Percentiles rank a stretch among this genome's conserved stretches.
Conservation (phyloP, 441 rosid species). For the Pelargonium exstipulatum region DNA sequence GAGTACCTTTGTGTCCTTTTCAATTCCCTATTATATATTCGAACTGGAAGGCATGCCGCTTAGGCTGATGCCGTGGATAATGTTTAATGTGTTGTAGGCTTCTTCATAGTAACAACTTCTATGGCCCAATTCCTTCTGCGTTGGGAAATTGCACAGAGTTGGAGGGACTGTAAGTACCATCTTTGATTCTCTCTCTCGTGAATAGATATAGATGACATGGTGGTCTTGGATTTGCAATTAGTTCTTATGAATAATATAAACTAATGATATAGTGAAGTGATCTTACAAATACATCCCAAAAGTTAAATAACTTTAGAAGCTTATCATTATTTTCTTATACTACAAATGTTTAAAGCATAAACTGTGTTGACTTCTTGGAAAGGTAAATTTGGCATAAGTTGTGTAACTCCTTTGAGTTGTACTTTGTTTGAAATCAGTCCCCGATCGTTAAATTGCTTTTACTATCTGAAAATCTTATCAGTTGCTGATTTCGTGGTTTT, state of each 20-base stretch:
- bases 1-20: conserved; percentile 7
- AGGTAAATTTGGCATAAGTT: background rate
- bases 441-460: no score
- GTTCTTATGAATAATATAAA: conserved; percentile 52
- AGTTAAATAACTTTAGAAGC: no score
- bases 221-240: no score
- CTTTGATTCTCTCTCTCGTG: background rate
- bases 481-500: background rate
- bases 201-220: no score
- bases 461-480: background rate
- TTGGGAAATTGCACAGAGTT: conserved; percentile 12
- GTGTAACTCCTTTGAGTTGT: no score
- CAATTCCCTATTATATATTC: background rate
- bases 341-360: no score
- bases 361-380: no score
- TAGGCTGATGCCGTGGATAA: background rate
- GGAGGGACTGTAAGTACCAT: conserved; percentile 12
- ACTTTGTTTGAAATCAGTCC: no score
- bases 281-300: background rate
- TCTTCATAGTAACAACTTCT: conserved; percentile 14
- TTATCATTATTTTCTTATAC: no score
- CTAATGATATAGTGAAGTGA: conserved; percentile 66
- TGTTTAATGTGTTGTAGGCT: conserved; percentile 1
- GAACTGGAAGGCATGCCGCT: background rate
- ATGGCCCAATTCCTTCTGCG: conserved; percentile 9